These are phyloP conservation scores for Actinomucor elegans DNA, from an alignment of 371 early-diverging fungal genomes.

Conservation along the genomic window DNA sequence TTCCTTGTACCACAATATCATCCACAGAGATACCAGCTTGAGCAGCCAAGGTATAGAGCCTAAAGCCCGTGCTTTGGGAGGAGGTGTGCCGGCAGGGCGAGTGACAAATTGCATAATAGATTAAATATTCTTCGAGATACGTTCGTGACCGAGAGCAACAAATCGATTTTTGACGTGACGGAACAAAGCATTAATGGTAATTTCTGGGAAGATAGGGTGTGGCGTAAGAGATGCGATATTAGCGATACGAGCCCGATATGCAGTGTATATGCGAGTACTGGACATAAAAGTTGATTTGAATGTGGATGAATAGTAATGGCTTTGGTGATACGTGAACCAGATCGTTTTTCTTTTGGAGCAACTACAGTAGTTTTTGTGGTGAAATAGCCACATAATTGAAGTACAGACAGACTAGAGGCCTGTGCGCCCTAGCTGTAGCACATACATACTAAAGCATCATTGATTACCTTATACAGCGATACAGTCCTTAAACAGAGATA, in stretches of 20 bases:
- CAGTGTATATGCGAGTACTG: conserved; percentile 8
- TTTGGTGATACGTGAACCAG: background rate
- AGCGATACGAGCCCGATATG: background rate
- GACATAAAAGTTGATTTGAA: conserved; percentile 9
- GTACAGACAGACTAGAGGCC: too few relatives aligned
- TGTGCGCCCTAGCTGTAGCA: too few relatives aligned
- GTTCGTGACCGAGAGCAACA: background rate
- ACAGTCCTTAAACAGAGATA: too few relatives aligned
- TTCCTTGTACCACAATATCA: conserved; percentile 23
- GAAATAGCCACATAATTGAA: too few relatives aligned
- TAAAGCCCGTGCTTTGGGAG: conserved; percentile 19
- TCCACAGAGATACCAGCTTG: conserved; percentile 19
- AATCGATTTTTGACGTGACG: conserved; percentile 2
- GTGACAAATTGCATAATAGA: background rate
- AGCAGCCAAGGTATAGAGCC: conserved; percentile 19
- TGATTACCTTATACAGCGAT: too few relatives aligned
- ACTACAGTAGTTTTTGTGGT: too few relatives aligned
- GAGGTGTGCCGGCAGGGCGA: background rate
- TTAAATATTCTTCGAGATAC: conserved; percentile 5
- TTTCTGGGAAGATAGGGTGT: conserved; percentile 11
- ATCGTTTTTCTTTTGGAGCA: conserved; percentile 19
- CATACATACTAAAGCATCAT: too few relatives aligned
- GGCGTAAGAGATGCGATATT: background rate
- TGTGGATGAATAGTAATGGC: conserved; percentile 16
- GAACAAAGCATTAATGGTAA: conserved; percentile 12